Evolutionary conservation across 2,329 filamentous ascomycete genomes (phyloP).

Genomic region (Dryadomyces quercivorus): DNA sequence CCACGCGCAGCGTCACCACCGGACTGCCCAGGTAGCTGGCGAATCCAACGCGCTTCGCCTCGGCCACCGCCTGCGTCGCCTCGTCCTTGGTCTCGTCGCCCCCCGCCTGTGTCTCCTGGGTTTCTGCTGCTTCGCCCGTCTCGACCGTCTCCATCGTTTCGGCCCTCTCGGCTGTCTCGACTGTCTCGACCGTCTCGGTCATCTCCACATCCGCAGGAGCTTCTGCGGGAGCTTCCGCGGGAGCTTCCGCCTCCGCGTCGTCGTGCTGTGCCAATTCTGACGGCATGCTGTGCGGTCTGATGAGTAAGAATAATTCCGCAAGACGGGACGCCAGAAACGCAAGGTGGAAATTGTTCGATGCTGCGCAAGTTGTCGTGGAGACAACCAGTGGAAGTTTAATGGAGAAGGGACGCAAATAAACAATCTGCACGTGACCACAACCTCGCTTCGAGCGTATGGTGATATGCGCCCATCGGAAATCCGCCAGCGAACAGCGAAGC

Average conservation of each 20-base stretch:
- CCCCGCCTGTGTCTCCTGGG: neutral
- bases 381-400: neutral
- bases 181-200: neutral
- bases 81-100: neutral
- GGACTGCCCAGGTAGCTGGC: slow-evolving; percentile 55
- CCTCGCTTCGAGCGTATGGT: neutral
- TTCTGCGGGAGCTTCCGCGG: neutral
- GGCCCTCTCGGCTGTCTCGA: neutral
- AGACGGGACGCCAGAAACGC: neutral
- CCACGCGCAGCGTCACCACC: slow-evolving; percentile 55
- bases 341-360: neutral
- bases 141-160: neutral
- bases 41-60: slow-evolving; percentile 28
- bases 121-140: no score
- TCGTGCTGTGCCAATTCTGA: neutral
- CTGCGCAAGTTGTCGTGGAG: neutral
- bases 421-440: neutral
- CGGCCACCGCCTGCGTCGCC: neutral
- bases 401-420: neutral
- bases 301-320: no score
- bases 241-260: neutral
- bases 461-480: neutral
- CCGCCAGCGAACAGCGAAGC: neutral
- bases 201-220: neutral
- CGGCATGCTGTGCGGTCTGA: neutral